Evolutionary conservation across 2,329 filamentous ascomycete genomes (phyloP), one percentile per base, ranked within the genome.

Genomic region (Nigrograna mackinnonii): DNA sequence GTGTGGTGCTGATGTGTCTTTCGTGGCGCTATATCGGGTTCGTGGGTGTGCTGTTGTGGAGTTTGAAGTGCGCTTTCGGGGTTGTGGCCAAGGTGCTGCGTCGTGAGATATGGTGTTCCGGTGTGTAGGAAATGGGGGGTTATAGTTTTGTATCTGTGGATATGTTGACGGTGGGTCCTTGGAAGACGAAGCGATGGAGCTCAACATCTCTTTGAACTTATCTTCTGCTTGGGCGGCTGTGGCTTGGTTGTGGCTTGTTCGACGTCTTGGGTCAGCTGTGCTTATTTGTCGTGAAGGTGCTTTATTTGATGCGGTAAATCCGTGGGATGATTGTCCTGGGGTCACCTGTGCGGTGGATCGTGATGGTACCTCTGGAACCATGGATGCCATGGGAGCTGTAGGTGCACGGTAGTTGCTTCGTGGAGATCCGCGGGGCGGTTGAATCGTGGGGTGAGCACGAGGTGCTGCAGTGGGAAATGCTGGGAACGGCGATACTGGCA

Each of bases 401-500:
- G 51, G 42, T 6, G 41, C 40, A 24, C 43, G 43, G 21, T 40
- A 51, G 14, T 28, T 30, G 13, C 53, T 36, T 2, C 47, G 39
- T 9, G 41, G 37, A 4, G 46, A 37, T 6, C 49, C 21, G 4
- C 39, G 47, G n/a, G 46, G 43, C 18, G 46, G 49, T 4, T 43
- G 47, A 18, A 18, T 4, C 31, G 12, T 17, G 12, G 17, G 12
- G 17, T 12, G 12, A 34, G 12, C 17, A 13, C 12, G 12, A 34
- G 31, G 11, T 17, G 35, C 42, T 41, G 51, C 41, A 24, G 35
- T 9, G 6, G 49, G 44, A 13, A 37, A 38, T 20, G 12, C 16
- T 34, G 31, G 31, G 12, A 13, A 12, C 14, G 19, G 17, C 22
- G 4, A 18, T n/a, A 28, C n/a, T 9, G 24, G 24, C n/a, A 28